A percentile compares a stretch with the other conserved stretches of the same genome.
These are phyloP conservation scores for Massariosphaeria phaeospora DNA, from an alignment of 495 filamentous ascomycete species.

Conservation along the genomic window DNA sequence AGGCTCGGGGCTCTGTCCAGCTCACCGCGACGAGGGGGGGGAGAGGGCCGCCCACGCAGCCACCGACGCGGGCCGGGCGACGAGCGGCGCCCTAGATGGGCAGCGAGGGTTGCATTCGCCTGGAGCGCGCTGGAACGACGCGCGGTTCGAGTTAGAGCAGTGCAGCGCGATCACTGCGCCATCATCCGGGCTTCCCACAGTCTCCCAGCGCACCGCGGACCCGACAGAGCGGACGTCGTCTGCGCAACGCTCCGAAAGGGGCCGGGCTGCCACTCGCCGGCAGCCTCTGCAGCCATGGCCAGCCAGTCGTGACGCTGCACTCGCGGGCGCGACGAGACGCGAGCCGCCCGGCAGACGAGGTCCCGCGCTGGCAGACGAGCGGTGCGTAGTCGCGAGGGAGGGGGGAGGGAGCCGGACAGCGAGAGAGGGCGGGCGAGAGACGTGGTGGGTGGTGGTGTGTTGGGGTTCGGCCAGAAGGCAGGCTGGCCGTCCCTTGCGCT, in stretches of 20 bases:
- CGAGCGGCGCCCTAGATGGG: too few relatives aligned
- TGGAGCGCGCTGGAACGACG: conserved; percentile 9
- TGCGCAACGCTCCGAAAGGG: conserved; percentile 30
- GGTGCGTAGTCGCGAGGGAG: too few relatives aligned
- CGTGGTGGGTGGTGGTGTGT: too few relatives aligned
- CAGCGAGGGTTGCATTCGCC: conserved; percentile 27
- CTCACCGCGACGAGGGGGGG: background rate
- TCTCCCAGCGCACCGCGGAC: conserved; percentile 4
- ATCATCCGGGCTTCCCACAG: conserved; percentile 27
- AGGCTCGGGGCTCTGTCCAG: too few relatives aligned
- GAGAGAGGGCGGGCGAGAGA: too few relatives aligned
- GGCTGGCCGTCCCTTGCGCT: too few relatives aligned
- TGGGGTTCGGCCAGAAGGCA: too few relatives aligned
- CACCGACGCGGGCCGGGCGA: background rate
- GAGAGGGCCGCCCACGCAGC: background rate
- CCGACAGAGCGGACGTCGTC: conserved; percentile 24
- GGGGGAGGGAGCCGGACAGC: too few relatives aligned
- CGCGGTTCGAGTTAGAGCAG: conserved; percentile 11
- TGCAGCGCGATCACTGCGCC: conserved; percentile 18
- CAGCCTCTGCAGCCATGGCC: background rate
- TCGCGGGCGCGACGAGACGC: background rate
- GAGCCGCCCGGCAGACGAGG: too few relatives aligned
- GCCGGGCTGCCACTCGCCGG: background rate
- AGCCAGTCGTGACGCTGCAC: background rate
- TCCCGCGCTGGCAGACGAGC: too few relatives aligned